phyloP scores from a whole-genome alignment of 2,329 filamentous ascomycete genomes.

The Corinectria fuckeliana region DNA sequence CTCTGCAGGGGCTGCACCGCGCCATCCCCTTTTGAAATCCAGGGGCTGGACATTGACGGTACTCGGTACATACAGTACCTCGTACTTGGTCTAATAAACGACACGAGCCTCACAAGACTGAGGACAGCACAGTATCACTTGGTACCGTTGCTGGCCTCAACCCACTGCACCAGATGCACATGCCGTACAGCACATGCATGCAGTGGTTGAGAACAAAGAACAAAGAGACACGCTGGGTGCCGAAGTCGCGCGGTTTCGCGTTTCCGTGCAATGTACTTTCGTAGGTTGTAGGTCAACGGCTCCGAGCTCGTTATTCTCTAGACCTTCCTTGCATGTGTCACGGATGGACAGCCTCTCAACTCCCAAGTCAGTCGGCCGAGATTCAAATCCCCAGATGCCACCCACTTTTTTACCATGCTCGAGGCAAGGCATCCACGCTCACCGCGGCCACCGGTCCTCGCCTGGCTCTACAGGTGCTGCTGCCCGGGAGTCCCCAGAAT shows the following conservation, averaged over 20 bases:
- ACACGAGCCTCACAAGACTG: too few species aligned
- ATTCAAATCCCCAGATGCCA: conserved; percentile 4
- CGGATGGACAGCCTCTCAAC: not conserved
- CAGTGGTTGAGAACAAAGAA: not conserved
- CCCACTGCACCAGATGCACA: not conserved
- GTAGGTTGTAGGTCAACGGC: conserved; percentile 14
- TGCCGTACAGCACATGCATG: not conserved
- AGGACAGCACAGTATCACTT: too few species aligned
- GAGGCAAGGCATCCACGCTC: not conserved
- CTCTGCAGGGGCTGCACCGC: conserved; percentile 24
- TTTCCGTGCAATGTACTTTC: conserved; percentile 3
- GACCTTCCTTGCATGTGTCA: conserved; percentile 31
- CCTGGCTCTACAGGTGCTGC: not conserved
- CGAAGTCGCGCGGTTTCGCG: conserved; percentile 4
- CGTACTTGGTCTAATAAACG: too few species aligned
- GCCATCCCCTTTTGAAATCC: conserved; percentile 27
- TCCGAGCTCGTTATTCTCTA: conserved; percentile 17
- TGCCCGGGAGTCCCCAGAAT: not conserved
- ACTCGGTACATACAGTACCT: conserved; percentile 1
- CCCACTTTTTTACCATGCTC: not conserved
- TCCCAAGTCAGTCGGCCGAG: conserved; percentile 3
- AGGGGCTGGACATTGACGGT: conserved; percentile 27
- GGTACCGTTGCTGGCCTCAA: too few species aligned
- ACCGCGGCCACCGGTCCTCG: not conserved
- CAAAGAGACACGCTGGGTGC: not conserved